Base-by-base conservation (phyloP, 768 basidiomycete species). In the Termitomyces sp. region DNA sequence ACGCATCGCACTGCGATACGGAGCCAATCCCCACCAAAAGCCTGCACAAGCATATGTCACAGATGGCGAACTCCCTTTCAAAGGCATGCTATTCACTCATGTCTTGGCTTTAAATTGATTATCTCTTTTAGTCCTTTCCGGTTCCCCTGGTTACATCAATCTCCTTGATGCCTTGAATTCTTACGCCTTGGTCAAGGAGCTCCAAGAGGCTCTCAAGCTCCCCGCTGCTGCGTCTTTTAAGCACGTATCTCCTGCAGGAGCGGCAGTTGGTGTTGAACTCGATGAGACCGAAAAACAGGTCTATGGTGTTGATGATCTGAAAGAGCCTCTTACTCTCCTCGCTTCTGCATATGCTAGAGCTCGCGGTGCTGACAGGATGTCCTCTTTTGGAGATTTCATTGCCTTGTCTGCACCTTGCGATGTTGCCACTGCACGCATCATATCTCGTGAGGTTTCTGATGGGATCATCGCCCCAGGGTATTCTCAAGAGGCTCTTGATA, bases 171-270 rank as follows among this genome's bases (percentile, higher is more conserved):
- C 95, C 1, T 84, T 99, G 66, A 98, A 98, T 76, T 96, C 96
- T 4, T 99, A 90, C 68, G 95, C 93, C 1, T 84, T 99, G 42
- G 97, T 99, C 58, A 91, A 88, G 67, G 97, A 99, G 70, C 84
- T 99, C 3, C 87, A 93, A 48, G 91, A 85, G 58, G 92, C 92
- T 0, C 83, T 98, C 58, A 74, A 78, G 37, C 85, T 98, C 48
- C 95, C 97, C 18, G 97, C 97, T 15, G 96, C 97, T 13, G 96
- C 97, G 0, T 98, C 95, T 0, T 99, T 98, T 87, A 99, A 99
- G 77, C 97, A 99, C 69, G 97, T 99, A 60, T 98, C 96, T 18
- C 97, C 97, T 12, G 97, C 97, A 2, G 97, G 97, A 53, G 95
- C 92, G 6, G 97, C 95, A 30, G 92, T 98, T 13, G 96, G 95